Base-by-base conservation (phyloP, 345 rosid genomes). In the Erucastrum elatum region DNA sequence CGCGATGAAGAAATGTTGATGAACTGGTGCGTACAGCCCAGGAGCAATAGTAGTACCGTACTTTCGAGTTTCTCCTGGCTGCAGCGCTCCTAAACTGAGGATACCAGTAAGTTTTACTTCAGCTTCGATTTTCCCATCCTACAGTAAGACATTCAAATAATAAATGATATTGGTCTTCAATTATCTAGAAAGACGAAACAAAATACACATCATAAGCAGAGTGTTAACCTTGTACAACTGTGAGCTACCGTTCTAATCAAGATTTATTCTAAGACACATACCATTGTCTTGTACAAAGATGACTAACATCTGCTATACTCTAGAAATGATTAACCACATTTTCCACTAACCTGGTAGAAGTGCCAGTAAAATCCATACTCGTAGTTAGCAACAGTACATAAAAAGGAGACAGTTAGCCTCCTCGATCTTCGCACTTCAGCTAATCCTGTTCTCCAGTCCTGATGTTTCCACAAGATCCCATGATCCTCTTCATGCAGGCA, bases 121-220 rank as follows among this genome's bases (percentile, higher is more conserved):
- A 76, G 97, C 94, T 87, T 91, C 97, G 64, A 93, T 91, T 84
- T 89, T 93, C 63, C 95, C 98, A 82, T 93, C 97, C 98, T 93
- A 88, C 74, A 84, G 64, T 41, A 60, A 75, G 35, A 65, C 67
- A 75, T 65, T 56, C 15, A 67, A 56, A 63, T 46, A n/a, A 75
- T 70, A 35, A 70, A 64, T 64, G 46, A 65, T 31, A 64, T 26
- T 64, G n/a, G 56, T 56, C 55, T 53, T 26, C 49, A 68, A 39
- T 16, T 63, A 62, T 68, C n/a, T 29, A 74, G 29, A 51, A 70
- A 30, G 62, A 55, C 56, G 51, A 55, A 39, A 51, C 30, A 63
- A 21, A 35, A 29, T 29, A 46, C 64, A 61, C 26, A 77, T 16
- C 29, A 46, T 8, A 66, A 29, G 56, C 66, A 56, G 64, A 67